phyloP scores from a whole-genome alignment of 306 rosid species.

The Malus fusca region DNA sequence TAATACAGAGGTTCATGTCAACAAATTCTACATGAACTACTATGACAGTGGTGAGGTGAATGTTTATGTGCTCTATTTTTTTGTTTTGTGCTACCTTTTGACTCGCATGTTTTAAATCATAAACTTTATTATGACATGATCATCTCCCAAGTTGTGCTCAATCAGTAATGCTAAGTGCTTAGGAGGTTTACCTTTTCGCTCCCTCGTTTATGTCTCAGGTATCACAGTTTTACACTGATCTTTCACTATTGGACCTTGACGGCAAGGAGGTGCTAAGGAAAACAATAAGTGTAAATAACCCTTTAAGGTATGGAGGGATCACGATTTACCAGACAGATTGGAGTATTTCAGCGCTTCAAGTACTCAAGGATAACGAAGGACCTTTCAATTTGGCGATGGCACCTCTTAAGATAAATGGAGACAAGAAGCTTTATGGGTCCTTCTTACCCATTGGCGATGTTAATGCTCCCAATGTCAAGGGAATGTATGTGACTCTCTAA shows the following conservation, averaged over 20 bases:
- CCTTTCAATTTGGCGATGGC: slow-evolving; percentile 96
- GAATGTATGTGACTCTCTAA: slow-evolving; percentile 56
- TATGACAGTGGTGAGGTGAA: slow-evolving; percentile 88
- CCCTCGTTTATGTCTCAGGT: slow-evolving; percentile 44
- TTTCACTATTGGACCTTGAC: slow-evolving; percentile 60
- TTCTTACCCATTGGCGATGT: slow-evolving; percentile 80
- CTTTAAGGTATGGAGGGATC: slow-evolving; percentile 72
- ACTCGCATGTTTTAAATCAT: neutral
- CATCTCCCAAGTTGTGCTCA: neutral
- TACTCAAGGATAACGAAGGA: slow-evolving; percentile 79
- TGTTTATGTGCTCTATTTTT: neutral
- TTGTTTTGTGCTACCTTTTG: neutral
- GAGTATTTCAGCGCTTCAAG: slow-evolving; percentile 81
- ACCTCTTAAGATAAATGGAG: slow-evolving; percentile 84
- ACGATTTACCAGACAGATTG: slow-evolving; percentile 96
- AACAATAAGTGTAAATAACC: slow-evolving; percentile 87
- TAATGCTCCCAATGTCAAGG: slow-evolving; percentile 67
- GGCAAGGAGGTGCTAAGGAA: slow-evolving; percentile 90
- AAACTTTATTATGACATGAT: neutral
- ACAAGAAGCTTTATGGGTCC: slow-evolving; percentile 88
- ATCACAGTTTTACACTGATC: slow-evolving; percentile 80
- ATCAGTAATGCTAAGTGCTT: neutral
- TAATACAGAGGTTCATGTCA: slow-evolving; percentile 87
- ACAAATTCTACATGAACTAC: slow-evolving; percentile 84
- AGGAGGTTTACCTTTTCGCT: neutral